Evolutionary conservation across 345 rosid species (phyloP).

Genomic region (Conringia planisiliqua): DNA sequence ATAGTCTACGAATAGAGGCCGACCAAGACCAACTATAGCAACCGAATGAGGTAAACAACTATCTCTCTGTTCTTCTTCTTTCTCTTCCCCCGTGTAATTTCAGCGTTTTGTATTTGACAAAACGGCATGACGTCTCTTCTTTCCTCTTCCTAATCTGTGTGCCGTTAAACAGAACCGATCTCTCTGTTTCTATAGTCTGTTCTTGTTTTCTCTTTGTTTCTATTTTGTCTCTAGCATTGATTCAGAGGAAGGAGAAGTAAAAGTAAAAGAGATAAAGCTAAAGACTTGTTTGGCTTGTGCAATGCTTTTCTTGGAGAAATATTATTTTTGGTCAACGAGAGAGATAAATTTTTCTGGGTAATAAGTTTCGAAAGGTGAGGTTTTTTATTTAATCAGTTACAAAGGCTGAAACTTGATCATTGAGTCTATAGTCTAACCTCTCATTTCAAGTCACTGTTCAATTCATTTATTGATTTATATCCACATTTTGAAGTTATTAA

Average conservation of each 20-base stretch:
- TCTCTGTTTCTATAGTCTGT: constrained; percentile 28
- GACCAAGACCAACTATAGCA: not conserved
- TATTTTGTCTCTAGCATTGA: not conserved
- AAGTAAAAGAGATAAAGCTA: not conserved
- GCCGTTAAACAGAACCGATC: constrained; percentile 17
- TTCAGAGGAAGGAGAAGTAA: not conserved
- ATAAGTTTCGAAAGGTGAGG: not conserved
- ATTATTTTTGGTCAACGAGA: constrained; percentile 7
- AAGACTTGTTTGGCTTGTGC: not conserved
- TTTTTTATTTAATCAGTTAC: not conserved
- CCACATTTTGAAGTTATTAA: not conserved
- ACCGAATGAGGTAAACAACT: not conserved
- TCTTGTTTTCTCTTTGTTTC: not conserved
- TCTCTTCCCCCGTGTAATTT: constrained; percentile 7
- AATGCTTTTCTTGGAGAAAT: not conserved
- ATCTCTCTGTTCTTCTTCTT: not conserved
- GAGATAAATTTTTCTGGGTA: not conserved
- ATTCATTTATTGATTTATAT: not conserved
- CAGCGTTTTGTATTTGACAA: not conserved
- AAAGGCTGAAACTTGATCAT: not conserved
- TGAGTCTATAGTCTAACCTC: not conserved
- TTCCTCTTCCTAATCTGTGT: not conserved
- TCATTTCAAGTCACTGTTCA: not conserved
- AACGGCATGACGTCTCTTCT: constrained; percentile 20
- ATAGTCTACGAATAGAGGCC: not conserved